phyloP scores from a whole-genome alignment of 805 yeast genomes.

The Hermanozyma aechmeae region DNA sequence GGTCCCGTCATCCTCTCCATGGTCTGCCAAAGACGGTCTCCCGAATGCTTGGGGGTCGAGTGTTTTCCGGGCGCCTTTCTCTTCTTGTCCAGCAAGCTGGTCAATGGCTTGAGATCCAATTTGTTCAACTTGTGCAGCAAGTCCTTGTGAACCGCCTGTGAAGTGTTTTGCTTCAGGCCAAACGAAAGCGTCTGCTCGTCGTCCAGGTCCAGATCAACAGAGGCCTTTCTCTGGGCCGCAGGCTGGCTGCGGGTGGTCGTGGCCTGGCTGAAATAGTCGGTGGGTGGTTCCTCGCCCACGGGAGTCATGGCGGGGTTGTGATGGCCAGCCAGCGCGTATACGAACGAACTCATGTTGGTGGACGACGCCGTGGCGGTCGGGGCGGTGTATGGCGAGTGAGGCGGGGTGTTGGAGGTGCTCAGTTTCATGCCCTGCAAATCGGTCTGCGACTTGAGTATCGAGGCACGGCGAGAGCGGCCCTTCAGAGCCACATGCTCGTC shows the following conservation, averaged over 20 bases:
- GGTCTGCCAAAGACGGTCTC: conserved; percentile 71
- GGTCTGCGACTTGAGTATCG: conserved; percentile 22
- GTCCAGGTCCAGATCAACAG: conserved; percentile 56
- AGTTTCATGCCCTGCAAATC: conserved; percentile 11
- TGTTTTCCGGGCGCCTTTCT: conserved; percentile 12
- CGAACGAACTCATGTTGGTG: conserved; percentile 46
- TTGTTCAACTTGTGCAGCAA: conserved; percentile 35
- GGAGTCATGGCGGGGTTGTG: conserved; percentile 28
- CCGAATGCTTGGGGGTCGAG: conserved; percentile 23
- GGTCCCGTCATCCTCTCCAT: conserved; percentile 81
- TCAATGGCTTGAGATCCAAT: conserved; percentile 28
- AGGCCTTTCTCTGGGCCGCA: conserved; percentile 41
- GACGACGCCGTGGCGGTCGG: conserved; percentile 70
- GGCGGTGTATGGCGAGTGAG: conserved; percentile 64
- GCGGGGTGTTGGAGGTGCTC: conserved; percentile 8
- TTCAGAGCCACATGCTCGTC: conserved; percentile 21
- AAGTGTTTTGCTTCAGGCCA: conserved; percentile 42
- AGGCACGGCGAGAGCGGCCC: conserved; percentile 28
- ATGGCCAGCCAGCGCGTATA: conserved; percentile 24
- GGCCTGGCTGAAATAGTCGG: conserved; percentile 31
- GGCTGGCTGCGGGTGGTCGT: conserved; percentile 5
- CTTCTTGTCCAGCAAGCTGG: conserved; percentile 11
- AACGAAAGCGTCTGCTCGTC: conserved; percentile 47
- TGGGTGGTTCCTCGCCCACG: conserved; percentile 23
- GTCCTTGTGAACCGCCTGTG: conserved; percentile 36